Conservation (phyloP, 2,329 filamentous ascomycete species). For the Monilinia vaccinii-corymbosi region DNA sequence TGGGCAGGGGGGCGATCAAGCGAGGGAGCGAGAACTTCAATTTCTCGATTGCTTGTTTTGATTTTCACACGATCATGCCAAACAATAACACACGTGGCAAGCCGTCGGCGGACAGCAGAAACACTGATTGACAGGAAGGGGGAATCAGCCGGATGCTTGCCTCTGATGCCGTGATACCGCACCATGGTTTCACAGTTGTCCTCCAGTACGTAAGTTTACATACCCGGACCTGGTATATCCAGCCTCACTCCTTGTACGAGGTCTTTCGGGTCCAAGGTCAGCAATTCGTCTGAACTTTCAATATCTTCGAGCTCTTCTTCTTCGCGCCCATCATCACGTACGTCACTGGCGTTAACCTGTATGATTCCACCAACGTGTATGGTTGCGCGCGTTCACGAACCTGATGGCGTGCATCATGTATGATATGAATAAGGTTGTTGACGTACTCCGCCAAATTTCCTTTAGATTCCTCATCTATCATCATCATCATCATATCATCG, state of each 20-base stretch:
- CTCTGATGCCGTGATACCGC: background rate
- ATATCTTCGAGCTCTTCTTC: background rate
- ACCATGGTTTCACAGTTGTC: background rate
- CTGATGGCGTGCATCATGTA: too few relatives aligned
- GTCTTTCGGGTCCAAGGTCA: background rate
- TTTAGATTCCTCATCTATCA: too few relatives aligned
- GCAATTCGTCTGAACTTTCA: background rate
- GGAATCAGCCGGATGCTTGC: background rate
- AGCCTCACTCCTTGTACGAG: background rate
- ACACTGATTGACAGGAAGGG: background rate
- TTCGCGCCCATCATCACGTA: too few relatives aligned
- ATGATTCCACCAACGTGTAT: too few relatives aligned
- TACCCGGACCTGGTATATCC: background rate
- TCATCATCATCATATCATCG: too few relatives aligned
- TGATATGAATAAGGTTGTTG: too few relatives aligned
- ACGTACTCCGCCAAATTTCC: too few relatives aligned
- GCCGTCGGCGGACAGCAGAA: background rate
- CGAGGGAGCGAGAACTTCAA: background rate
- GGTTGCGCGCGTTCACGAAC: too few relatives aligned
- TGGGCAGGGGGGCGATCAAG: too few relatives aligned
- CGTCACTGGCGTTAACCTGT: too few relatives aligned
- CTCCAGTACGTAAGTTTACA: background rate
- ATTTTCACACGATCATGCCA: background rate
- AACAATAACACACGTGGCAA: background rate
- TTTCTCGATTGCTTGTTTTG: too few relatives aligned